Evolutionary conservation across 352 stramenopile species (phyloP), one percentile per base, ranked within the genome.

Genomic region (Phytopythium chamaehyphon): DNA sequence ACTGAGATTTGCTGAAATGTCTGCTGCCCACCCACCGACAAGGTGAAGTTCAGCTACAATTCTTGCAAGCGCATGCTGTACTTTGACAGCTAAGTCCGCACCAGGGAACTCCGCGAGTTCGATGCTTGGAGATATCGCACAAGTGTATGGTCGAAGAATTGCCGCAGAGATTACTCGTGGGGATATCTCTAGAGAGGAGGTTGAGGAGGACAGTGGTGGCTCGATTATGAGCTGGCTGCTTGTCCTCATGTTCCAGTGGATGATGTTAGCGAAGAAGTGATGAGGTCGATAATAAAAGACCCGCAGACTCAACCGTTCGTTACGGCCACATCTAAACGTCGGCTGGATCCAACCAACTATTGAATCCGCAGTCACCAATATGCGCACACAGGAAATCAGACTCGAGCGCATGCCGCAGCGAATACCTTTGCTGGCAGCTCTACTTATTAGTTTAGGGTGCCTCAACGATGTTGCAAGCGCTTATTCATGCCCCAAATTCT

Each of bases 401-500:
- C n/a, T n/a, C n/a, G n/a, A n/a, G n/a, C n/a, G n/a, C n/a, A n/a
- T n/a, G n/a, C n/a, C n/a, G n/a, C n/a, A 33, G 28, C 28, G 28
- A 9, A 33, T 33, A 10, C 5, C 10, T n/a, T 3, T 18, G 1
- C n/a, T 40, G 45, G 11, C 39, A 21, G 11, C 18, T 8, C 45
- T 51, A 6, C 45, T 42, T 28, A 26, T 19, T 9, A 22, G 6
- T 0, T 18, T 40, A 6, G 45, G 31, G n/a, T 19, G 16, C 9
- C 45, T 51, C 28, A 26, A 26, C 12, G 28, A 33, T 18, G 18
- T 6, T 6, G 26, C n/a, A 11, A 26, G n/a, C 26, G 59, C 46
- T 50, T 88, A 71, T 47, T 70, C 73, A 35, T 92, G 81, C 40
- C 78, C 78, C 19, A 84, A 85, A 49, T 88, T 79, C 47, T 92